Percentiles rank a stretch among this genome's conserved stretches.
Conservation (phyloP, 2,329 filamentous ascomycete genomes). For the Chrysoporthe puriensis region DNA sequence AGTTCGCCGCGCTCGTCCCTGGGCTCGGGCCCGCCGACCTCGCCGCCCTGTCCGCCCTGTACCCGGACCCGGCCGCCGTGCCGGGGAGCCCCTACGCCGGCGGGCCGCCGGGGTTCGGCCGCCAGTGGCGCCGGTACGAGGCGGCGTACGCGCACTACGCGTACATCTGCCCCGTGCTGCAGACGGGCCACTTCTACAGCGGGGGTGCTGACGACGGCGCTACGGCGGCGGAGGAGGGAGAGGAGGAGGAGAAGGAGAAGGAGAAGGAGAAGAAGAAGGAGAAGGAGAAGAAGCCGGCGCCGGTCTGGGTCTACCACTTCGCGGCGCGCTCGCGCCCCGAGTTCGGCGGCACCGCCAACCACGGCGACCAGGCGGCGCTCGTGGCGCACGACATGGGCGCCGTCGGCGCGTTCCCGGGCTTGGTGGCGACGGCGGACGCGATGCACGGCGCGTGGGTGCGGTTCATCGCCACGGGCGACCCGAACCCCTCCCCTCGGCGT, state of each 20-base stretch:
- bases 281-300: neutral
- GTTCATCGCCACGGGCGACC: constrained; percentile 35
- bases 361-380: constrained; percentile 50
- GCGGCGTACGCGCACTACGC: constrained; percentile 67
- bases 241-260: neutral
- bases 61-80: constrained; percentile 60
- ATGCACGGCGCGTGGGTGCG: constrained; percentile 51
- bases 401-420: constrained; percentile 41
- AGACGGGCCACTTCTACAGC: constrained; percentile 54
- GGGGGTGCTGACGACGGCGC: constrained; percentile 22
- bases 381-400: constrained; percentile 48
- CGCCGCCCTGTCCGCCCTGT: constrained; percentile 58
- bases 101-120: constrained; percentile 46
- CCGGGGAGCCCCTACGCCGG: constrained; percentile 45
- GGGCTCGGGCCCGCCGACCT: constrained; percentile 56
- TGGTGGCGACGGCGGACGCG: constrained; percentile 42
- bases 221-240: constrained; percentile 9
- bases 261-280: neutral
- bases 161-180: constrained; percentile 66
- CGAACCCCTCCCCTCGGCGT: constrained; percentile 29
- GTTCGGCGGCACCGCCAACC: constrained; percentile 44
- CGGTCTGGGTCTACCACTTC: constrained; percentile 54
- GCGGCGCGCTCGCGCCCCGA: constrained; percentile 43
- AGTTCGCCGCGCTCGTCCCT: constrained; percentile 67
- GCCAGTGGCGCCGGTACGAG: constrained; percentile 61